Conservation (phyloP, 2,329 filamentous ascomycete species). For the Blastomyces gilchristii region DNA sequence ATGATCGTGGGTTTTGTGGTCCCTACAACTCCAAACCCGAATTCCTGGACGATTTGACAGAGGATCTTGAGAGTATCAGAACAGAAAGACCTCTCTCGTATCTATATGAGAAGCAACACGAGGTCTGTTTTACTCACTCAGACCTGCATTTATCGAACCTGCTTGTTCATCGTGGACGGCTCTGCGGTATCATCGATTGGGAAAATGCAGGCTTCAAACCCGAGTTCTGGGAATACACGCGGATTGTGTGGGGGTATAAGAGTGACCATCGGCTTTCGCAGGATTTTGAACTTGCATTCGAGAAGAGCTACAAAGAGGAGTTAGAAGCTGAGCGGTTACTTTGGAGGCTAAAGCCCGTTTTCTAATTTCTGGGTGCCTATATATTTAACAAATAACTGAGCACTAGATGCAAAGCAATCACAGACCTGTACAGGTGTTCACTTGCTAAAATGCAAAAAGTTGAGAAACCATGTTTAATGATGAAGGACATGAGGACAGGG, state of each 20-base stretch:
- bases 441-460: too few relatives aligned
- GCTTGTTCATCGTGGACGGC: constrained; percentile 9
- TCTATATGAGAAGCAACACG: constrained; percentile 9
- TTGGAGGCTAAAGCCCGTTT: neutral
- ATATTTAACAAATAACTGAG: too few relatives aligned
- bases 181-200: constrained; percentile 14
- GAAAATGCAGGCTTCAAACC: constrained; percentile 14
- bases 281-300: neutral
- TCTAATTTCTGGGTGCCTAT: neutral
- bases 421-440: too few relatives aligned
- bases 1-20: constrained; percentile 6
- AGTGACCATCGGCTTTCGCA: neutral
- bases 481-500: too few relatives aligned
- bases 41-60: constrained; percentile 10
- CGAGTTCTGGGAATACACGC: constrained; percentile 14
- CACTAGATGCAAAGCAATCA: too few relatives aligned
- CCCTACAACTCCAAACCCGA: constrained; percentile 9
- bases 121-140: constrained; percentile 9
- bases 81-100: constrained; percentile 2
- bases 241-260: constrained; percentile 6
- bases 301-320: neutral
- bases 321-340: neutral
- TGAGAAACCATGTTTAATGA: too few relatives aligned
- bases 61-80: neutral
- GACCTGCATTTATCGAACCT: constrained; percentile 13